Percentiles rank a stretch among this genome's conserved stretches.
Evolutionary conservation across 106 monocot genomes (phyloP).

Genomic region (Vanilla planifolia): DNA sequence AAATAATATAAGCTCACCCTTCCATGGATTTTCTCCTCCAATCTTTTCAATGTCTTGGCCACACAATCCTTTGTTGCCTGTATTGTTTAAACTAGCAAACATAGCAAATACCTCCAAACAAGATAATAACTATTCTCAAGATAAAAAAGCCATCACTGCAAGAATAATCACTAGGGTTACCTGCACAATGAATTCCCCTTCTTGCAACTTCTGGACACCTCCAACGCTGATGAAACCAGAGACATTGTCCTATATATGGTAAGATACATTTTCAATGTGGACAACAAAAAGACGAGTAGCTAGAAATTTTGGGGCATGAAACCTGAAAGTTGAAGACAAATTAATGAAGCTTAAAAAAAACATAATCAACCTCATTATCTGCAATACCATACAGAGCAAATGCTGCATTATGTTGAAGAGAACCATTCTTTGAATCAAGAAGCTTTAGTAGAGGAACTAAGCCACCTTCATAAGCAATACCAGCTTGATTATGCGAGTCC

Average conservation of each 20-base stretch:
- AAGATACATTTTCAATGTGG: not conserved
- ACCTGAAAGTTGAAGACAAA: slow-evolving; percentile 1
- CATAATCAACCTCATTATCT: slow-evolving; percentile 77
- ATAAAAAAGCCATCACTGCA: not conserved
- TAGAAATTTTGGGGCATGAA: not conserved
- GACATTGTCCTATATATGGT: slow-evolving; percentile 68
- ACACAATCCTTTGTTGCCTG: slow-evolving; percentile 99
- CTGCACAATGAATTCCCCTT: slow-evolving; percentile 99
- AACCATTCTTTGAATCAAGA: slow-evolving; percentile 95
- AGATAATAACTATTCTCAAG: not conserved
- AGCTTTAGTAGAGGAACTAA: slow-evolving; percentile 79
- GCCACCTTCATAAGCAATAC: slow-evolving; percentile 89
- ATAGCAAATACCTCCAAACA: not conserved
- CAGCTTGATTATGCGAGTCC: slow-evolving; percentile 93
- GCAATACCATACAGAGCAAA: slow-evolving; percentile 99
- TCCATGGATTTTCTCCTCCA: slow-evolving; percentile 94
- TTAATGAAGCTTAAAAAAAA: no score
- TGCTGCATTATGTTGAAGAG: slow-evolving; percentile 98
- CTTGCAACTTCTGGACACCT: slow-evolving; percentile 93
- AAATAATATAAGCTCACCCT: slow-evolving; percentile 48
- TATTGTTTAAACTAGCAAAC: slow-evolving; percentile 6
- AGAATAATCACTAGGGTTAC: slow-evolving; percentile 23
- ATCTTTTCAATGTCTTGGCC: slow-evolving; percentile 94
- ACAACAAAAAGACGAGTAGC: not conserved
- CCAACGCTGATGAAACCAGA: slow-evolving; percentile 88